Conservation (phyloP, 2,329 filamentous ascomycete species). For the Colletotrichum cuscutae region DNA sequence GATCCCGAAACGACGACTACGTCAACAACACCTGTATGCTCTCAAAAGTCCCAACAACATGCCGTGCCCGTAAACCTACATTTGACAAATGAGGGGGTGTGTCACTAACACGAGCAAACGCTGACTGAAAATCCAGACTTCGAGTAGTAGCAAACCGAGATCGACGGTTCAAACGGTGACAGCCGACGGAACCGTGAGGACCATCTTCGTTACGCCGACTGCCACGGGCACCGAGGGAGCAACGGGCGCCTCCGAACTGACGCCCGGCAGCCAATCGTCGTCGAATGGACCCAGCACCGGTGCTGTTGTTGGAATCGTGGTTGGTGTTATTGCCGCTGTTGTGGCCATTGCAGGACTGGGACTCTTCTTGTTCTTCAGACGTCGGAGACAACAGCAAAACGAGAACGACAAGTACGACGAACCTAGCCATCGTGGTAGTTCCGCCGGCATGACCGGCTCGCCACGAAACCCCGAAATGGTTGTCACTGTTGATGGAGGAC, state of each 20-base stretch:
- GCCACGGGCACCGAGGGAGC: conserved; percentile 37
- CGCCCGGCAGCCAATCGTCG: conserved; percentile 4
- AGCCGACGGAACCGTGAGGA: conserved; percentile 61
- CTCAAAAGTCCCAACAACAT: conserved; percentile 15
- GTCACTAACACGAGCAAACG: neutral
- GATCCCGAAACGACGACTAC: conserved; percentile 38
- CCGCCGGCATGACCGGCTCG: conserved; percentile 58
- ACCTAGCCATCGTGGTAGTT: conserved; percentile 61
- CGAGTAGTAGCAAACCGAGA: conserved; percentile 10
- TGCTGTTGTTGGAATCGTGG: conserved; percentile 58
- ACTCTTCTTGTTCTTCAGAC: conserved; percentile 57
- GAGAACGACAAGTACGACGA: conserved; percentile 55
- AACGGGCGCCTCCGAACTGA: conserved; percentile 23
- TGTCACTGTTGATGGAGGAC: conserved; percentile 40
- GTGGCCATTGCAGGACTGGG: conserved; percentile 48
- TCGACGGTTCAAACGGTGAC: conserved; percentile 62
- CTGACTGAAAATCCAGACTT: conserved; percentile 12
- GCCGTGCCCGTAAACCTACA: conserved; percentile 16
- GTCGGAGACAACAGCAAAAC: conserved; percentile 54
- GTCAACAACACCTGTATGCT: conserved; percentile 33
- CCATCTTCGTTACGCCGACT: conserved; percentile 64
- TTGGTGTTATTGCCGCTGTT: conserved; percentile 50
- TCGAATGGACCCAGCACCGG: conserved; percentile 53
- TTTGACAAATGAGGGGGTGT: conserved; percentile 15
- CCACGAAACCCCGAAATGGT: conserved; percentile 56